Conservation (phyloP, 805 yeast species). For the Suhomyces sp. region DNA sequence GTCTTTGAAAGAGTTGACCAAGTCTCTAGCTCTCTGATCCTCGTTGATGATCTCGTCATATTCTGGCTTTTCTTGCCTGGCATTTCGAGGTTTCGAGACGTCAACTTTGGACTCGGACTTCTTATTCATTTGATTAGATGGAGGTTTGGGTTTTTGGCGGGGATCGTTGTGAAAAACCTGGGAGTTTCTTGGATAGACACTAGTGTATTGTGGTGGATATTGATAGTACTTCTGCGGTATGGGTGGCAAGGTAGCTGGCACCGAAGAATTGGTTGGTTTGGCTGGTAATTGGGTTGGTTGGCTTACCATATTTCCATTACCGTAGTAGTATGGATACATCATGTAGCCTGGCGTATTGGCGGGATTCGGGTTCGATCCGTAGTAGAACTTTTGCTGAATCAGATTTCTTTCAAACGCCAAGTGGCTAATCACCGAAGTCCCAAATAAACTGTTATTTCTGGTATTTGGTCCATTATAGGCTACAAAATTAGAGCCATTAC, state of each 20-base stretch:
- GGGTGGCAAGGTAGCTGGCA: constrained; percentile 1
- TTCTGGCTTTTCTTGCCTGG: not conserved
- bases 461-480: not conserved
- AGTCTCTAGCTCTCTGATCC: constrained; percentile 28
- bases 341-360: not conserved
- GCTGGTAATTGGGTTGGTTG: not conserved
- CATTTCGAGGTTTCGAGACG: not conserved
- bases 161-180: not conserved
- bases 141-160: not conserved
- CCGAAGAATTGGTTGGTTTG: not conserved
- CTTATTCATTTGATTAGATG: not conserved
- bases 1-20: constrained; percentile 12
- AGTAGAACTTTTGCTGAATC: constrained; percentile 31
- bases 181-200: not conserved
- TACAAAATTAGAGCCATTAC: not conserved
- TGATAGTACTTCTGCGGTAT: not conserved
- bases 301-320: not conserved
- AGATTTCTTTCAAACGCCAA: constrained; percentile 32
- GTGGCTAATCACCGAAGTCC: constrained; percentile 14
- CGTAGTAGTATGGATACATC: constrained; percentile 11
- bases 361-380: constrained; percentile 13
- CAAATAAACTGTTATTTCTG: constrained; percentile 4
- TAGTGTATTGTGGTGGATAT: not conserved
- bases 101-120: not conserved
- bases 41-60: constrained; percentile 12